These are phyloP conservation scores for Copromyces sp. DNA, from an alignment of 495 filamentous ascomycete genomes.

Conservation along the genomic window DNA sequence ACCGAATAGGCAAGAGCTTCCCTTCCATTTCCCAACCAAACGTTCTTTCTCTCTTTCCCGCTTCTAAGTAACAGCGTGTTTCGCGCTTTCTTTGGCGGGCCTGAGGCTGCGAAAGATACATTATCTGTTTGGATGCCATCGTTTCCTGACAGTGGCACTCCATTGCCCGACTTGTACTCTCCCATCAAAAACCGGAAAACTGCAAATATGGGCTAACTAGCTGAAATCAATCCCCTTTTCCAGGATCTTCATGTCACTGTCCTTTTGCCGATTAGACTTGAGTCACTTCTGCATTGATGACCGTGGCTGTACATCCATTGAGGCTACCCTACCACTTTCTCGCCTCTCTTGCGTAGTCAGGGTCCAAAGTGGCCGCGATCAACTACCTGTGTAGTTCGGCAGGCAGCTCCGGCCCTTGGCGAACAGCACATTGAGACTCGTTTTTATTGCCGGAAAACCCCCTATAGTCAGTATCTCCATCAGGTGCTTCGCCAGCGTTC, in stretches of 20 bases:
- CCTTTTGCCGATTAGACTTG: neutral
- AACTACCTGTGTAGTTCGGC: neutral
- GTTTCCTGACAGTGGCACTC: neutral
- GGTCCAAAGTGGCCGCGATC: neutral
- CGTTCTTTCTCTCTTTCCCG: neutral
- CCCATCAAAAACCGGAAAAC: neutral
- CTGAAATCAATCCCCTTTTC: neutral
- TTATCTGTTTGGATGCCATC: neutral
- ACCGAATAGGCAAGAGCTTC: neutral
- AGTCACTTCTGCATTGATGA: neutral
- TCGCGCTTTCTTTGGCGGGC: neutral
- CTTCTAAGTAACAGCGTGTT: neutral
- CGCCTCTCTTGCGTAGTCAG: neutral
- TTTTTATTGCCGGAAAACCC: neutral
- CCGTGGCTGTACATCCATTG: neutral
- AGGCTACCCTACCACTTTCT: neutral
- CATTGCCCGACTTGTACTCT: neutral
- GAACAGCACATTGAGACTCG: neutral
- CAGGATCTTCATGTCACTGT: neutral
- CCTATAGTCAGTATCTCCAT: neutral
- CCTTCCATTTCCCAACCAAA: neutral
- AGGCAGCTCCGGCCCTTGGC: neutral
- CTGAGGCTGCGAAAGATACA: neutral
- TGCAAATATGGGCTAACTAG: neutral
- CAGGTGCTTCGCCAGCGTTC: neutral